phyloP scores from a whole-genome alignment of 202 grass and related monocot genomes.

The Setaria viridis region DNA sequence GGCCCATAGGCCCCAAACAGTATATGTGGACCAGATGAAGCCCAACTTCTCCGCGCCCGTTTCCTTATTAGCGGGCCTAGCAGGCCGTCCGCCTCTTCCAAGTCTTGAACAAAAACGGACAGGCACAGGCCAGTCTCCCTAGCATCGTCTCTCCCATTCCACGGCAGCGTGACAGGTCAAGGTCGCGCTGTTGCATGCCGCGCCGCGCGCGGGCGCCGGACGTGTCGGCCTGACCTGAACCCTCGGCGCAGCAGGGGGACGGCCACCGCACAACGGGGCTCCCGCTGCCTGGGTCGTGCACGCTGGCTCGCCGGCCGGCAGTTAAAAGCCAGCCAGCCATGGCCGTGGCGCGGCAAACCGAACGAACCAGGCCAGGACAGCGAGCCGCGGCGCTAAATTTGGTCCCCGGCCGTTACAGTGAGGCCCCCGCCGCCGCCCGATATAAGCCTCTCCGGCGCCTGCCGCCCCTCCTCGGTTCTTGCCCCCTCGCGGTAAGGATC shows the following conservation, averaged over 20 bases:
- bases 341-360: neutral
- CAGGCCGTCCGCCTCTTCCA: no score
- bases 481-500: conserved; percentile 34
- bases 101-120: no score
- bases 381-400: neutral
- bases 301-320: neutral
- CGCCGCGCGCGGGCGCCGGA: neutral
- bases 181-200: neutral
- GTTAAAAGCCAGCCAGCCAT: conserved; percentile 6
- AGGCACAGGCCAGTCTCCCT: no score
- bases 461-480: conserved; percentile 30
- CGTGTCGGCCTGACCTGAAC: neutral
- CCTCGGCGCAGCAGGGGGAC: neutral
- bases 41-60: no score
- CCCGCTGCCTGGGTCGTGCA: neutral
- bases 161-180: neutral
- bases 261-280: neutral
- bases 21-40: no score
- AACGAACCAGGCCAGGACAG: neutral
- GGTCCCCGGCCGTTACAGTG: neutral
- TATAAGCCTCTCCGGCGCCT: conserved; percentile 29
- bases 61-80: no score
- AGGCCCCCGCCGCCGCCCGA: neutral
- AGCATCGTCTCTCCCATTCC: neutral
- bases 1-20: no score